phyloP scores from a whole-genome alignment of 352 stramenopile species.

The Pythium phragmitis region DNA sequence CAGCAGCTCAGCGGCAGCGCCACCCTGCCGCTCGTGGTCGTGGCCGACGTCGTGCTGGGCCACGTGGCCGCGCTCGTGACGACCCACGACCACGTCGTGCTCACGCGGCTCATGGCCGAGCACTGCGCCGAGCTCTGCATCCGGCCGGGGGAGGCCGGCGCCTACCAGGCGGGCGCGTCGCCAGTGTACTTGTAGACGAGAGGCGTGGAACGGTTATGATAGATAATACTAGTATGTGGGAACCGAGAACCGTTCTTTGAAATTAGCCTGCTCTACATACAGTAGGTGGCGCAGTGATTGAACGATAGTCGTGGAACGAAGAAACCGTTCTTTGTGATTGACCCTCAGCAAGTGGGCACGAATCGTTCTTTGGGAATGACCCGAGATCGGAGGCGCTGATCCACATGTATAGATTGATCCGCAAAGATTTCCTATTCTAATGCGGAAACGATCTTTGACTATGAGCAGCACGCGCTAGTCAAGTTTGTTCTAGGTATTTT shows the following conservation, averaged over 20 bases:
- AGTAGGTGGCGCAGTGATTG: not conserved
- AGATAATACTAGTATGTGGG: not conserved
- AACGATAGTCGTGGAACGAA: not conserved
- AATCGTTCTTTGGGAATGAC: not conserved
- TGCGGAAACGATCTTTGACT: not conserved
- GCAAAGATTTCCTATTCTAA: not conserved
- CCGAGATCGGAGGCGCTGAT: no score
- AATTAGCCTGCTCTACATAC: not conserved
- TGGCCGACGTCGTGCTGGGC: slow-evolving; percentile 42
- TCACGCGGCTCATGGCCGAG: slow-evolving; percentile 43
- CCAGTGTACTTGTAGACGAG: slow-evolving; percentile 24
- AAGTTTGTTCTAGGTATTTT: not conserved
- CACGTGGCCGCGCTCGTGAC: slow-evolving; percentile 33
- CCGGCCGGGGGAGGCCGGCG: not conserved
- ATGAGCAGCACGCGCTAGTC: not conserved
- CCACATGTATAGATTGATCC: not conserved
- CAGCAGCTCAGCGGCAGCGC: slow-evolving; percentile 15
- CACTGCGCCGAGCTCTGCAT: slow-evolving; percentile 43
- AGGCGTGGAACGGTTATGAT: not conserved
- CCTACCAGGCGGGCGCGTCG: slow-evolving; percentile 10
- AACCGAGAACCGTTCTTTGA: not conserved
- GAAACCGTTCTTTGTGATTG: not conserved
- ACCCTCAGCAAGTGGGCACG: not conserved
- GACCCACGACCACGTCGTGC: slow-evolving; percentile 39
- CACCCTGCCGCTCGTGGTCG: slow-evolving; percentile 42